Percentiles rank a stretch among this genome's conserved stretches.
Conservation (phyloP, 495 filamentous ascomycete species). For the Daldinia bambusicola region DNA sequence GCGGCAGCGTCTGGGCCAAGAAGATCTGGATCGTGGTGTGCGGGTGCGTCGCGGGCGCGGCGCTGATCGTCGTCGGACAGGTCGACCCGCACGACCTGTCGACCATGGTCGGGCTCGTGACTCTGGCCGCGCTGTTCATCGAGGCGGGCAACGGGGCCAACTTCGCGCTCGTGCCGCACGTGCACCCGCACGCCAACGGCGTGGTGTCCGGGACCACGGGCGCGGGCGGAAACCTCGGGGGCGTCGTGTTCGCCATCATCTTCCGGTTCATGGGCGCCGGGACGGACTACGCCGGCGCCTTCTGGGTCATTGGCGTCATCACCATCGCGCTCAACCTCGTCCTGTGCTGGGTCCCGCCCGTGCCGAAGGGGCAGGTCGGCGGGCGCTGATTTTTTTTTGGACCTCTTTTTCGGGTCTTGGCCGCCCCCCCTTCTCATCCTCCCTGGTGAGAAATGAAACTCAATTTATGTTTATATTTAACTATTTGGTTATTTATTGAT, state of each 20-base stretch:
- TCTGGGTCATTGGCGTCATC: conserved; percentile 88
- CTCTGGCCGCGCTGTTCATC: conserved; percentile 78
- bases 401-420: too few species aligned
- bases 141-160: conserved; percentile 87
- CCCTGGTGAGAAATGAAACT: too few species aligned
- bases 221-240: conserved; percentile 83
- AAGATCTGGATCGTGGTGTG: conserved; percentile 74
- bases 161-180: conserved; percentile 86
- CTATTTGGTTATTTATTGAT: too few species aligned
- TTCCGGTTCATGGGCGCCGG: conserved; percentile 77
- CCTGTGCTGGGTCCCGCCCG: conserved; percentile 76
- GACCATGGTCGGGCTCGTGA: conserved; percentile 81
- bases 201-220: conserved; percentile 82
- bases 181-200: conserved; percentile 74
- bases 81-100: conserved; percentile 66
- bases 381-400: conserved; percentile 55
- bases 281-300: conserved; percentile 69
- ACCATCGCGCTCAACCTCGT: conserved; percentile 72
- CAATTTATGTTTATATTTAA: too few species aligned
- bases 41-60: conserved; percentile 70
- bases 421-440: too few species aligned
- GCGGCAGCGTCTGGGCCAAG: conserved; percentile 74
- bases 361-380: conserved; percentile 75
- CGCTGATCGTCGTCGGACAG: conserved; percentile 77
- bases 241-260: conserved; percentile 85